Percentiles rank a stretch among this genome's conserved stretches.
Evolutionary conservation across 1,284 basidiomycete species (phyloP).

Genomic region (Mycosarcoma mackinlayi): DNA sequence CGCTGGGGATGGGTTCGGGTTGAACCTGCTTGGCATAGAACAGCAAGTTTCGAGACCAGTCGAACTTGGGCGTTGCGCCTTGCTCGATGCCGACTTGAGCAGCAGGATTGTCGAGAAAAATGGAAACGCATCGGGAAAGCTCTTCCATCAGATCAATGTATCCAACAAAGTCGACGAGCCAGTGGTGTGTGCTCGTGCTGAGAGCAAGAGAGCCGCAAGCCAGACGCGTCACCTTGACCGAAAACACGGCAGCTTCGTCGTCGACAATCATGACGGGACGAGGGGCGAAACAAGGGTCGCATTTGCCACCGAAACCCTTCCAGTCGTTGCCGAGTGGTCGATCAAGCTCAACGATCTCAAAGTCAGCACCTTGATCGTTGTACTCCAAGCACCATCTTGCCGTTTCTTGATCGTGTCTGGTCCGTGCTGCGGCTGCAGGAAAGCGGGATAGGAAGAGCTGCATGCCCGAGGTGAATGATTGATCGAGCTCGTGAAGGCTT

Average conservation of each 20-base stretch:
- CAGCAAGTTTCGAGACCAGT: constrained; percentile 1
- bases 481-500: background rate
- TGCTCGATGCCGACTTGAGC: background rate
- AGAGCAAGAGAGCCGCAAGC: constrained; percentile 4
- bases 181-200: constrained; percentile 12
- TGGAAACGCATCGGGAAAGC: background rate
- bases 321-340: constrained; percentile 3
- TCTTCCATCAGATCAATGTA: constrained; percentile 11
- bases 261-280: constrained; percentile 3
- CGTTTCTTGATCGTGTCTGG: background rate
- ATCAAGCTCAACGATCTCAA: background rate
- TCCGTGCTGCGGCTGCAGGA: constrained; percentile 1
- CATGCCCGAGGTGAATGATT: background rate
- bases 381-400: constrained; percentile 3
- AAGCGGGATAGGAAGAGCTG: constrained; percentile 2
- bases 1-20: background rate
- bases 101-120: background rate
- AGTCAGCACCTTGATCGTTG: constrained; percentile 11
- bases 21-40: constrained; percentile 1
- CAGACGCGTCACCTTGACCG: constrained; percentile 6
- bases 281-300: background rate
- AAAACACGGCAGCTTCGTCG: background rate
- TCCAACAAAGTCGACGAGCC: constrained; percentile 9
- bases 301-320: constrained; percentile 3
- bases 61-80: background rate